Evolutionary conservation across 2,329 filamentous ascomycete genomes (phyloP).

Genomic region (Sporothrix schenckii): DNA sequence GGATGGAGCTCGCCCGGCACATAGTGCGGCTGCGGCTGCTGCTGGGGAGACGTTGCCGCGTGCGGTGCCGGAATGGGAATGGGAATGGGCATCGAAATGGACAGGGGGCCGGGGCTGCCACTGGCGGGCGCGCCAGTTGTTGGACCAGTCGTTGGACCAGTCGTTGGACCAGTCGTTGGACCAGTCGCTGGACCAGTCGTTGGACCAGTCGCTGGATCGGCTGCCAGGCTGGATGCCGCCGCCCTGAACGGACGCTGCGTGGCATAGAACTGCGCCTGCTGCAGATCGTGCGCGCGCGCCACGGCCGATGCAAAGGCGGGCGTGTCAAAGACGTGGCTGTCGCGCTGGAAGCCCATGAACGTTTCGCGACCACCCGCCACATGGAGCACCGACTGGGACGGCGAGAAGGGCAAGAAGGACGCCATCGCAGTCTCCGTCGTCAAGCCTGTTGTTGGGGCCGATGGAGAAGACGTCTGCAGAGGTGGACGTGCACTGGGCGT

Average conservation of each 20-base stretch:
- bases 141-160: too few species aligned
- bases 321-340: background rate
- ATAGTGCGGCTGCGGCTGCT: background rate
- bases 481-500: background rate
- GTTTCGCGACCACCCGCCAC: background rate
- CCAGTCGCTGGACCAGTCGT: too few species aligned
- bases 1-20: constrained; percentile 15
- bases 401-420: background rate
- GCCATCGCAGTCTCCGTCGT: background rate
- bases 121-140: background rate
- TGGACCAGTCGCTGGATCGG: background rate
- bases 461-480: background rate
- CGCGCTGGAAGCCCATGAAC: constrained; percentile 13
- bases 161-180: too few species aligned
- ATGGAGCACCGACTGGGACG: background rate
- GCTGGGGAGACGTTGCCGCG: background rate
- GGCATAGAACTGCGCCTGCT: background rate
- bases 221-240: background rate
- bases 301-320: background rate
- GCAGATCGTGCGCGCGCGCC: background rate
- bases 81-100: background rate
- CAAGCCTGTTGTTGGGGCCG: background rate
- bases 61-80: background rate
- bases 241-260: background rate
- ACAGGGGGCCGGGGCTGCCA: background rate